Percentiles rank a stretch among this genome's conserved stretches.
Evolutionary conservation across 208 protist species (phyloP).

Genomic region (Acanthamoeba royreba): DNA sequence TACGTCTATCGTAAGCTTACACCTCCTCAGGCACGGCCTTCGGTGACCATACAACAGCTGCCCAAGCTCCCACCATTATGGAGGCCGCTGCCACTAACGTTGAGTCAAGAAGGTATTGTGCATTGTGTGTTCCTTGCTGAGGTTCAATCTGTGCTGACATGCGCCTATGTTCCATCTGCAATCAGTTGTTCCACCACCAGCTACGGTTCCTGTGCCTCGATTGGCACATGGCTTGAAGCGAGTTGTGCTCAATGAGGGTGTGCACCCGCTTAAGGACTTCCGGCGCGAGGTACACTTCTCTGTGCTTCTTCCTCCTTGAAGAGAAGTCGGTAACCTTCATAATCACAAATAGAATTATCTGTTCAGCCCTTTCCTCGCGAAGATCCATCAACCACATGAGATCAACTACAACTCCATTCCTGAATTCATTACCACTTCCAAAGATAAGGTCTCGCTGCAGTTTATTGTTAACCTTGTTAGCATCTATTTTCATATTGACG

Average conservation of each 20-base stretch:
- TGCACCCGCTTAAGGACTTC: not conserved
- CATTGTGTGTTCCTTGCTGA: not conserved
- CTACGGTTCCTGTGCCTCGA: not conserved
- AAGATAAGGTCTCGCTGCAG: not conserved
- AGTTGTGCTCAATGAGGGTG: not conserved
- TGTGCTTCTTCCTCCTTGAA: not conserved
- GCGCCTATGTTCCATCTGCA: not conserved
- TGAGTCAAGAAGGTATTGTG: not conserved
- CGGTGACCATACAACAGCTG: not conserved
- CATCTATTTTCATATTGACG: not conserved
- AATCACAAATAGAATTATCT: not conserved
- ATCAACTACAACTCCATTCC: slow-evolving; percentile 47
- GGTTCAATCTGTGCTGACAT: not conserved
- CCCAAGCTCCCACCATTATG: not conserved
- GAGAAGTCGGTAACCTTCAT: not conserved
- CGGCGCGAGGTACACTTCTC: not conserved
- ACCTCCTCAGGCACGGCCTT: not conserved
- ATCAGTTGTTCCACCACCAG: not conserved
- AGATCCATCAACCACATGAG: slow-evolving; percentile 52
- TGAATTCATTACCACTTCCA: slow-evolving; percentile 42
- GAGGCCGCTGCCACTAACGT: not conserved
- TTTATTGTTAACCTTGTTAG: not conserved
- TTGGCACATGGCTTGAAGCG: not conserved
- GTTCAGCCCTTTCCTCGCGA: not conserved
- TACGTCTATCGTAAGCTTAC: not conserved